phyloP scores from a whole-genome alignment of 495 filamentous ascomycete genomes.

The Bryoglossum gracile region DNA sequence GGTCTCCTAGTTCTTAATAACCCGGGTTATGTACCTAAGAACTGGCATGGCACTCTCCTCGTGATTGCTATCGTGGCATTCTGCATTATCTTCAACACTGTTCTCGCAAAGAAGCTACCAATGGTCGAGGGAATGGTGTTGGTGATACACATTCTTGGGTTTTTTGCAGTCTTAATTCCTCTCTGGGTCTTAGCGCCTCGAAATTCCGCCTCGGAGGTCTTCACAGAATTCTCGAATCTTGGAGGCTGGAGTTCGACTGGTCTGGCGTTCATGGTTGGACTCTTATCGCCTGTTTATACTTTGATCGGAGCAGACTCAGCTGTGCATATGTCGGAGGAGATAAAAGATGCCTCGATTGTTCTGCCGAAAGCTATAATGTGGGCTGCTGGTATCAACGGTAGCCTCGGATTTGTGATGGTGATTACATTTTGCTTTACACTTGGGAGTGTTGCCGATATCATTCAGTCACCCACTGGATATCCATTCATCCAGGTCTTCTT shows the following conservation, averaged over 20 bases:
- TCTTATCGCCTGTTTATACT: constrained; percentile 34
- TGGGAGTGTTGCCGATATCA: constrained; percentile 30
- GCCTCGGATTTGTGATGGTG: constrained; percentile 34
- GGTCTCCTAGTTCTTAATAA: constrained; percentile 40
- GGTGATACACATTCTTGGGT: constrained; percentile 31
- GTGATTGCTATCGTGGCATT: constrained; percentile 28
- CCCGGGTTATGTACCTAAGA: constrained; percentile 31
- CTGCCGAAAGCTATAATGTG: constrained; percentile 43
- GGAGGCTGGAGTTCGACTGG: constrained; percentile 35
- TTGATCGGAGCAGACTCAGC: constrained; percentile 20
- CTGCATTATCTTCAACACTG: constrained; percentile 35
- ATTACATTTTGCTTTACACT: constrained; percentile 42
- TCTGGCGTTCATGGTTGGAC: constrained; percentile 37
- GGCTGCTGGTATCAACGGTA: constrained; percentile 31
- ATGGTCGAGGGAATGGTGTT: constrained; percentile 37
- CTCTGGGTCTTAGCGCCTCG: constrained; percentile 26
- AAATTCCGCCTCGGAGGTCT: constrained; percentile 33
- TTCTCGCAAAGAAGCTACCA: constrained; percentile 33
- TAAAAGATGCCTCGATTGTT: constrained; percentile 37
- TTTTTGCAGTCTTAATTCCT: constrained; percentile 41
- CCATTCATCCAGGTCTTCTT: constrained; percentile 46
- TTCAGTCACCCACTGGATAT: constrained; percentile 31
- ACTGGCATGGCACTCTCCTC: constrained; percentile 45
- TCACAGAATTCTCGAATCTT: constrained; percentile 35
- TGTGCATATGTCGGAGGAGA: constrained; percentile 37